Evolutionary conservation across 345 rosid species (phyloP), one percentile per base, ranked within the genome.

Genomic region (Populus tremula): DNA sequence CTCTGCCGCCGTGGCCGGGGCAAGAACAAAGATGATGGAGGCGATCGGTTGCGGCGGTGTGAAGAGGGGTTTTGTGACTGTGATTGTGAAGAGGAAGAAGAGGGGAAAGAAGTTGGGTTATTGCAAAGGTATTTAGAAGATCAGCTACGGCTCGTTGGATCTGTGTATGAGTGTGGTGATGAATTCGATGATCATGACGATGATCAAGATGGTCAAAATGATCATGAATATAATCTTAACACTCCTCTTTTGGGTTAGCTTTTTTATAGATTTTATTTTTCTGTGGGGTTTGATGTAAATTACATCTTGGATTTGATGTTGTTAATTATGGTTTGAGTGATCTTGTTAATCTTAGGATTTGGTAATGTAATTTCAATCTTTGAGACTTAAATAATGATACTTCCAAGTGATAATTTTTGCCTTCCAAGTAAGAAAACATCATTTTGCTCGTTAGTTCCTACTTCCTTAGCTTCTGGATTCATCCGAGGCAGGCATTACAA

Each of bases 81-180:
- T 77, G 79, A 64, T 1, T 82, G 54, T 29, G 41, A 6, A 2
- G 81, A 43, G 35, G 85, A 25, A 39, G 85, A 25, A 39, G 86
- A 76, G 53, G 86, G 36, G 14, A 70, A 67, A 38, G 89, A 78
- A 77, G 75, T 82, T 12, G 86, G 88, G 62, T 69, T 91, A 76
- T 87, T 89, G 65, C 87, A 87, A 53, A 87, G 93, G 82, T 91
- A 91, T 82, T 81, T 91, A 70, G 94, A 89, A 73, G 93, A 91
- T 87, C 93, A 91, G 78, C 47, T 90, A 78, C 39, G 75, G 25
- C 85, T 90, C 31, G 91, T 87, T 31, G 87, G 83, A 80, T 84
- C 90, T 33, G 81, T 86, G 45, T 87, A 83, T 69, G 88, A 85
- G 45, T 87, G 91, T 59, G 91, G 87, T 11, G 87, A 86, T 75